Base-by-base conservation (phyloP, 2,329 filamentous ascomycete species). In the Apiospora phragmitis region DNA sequence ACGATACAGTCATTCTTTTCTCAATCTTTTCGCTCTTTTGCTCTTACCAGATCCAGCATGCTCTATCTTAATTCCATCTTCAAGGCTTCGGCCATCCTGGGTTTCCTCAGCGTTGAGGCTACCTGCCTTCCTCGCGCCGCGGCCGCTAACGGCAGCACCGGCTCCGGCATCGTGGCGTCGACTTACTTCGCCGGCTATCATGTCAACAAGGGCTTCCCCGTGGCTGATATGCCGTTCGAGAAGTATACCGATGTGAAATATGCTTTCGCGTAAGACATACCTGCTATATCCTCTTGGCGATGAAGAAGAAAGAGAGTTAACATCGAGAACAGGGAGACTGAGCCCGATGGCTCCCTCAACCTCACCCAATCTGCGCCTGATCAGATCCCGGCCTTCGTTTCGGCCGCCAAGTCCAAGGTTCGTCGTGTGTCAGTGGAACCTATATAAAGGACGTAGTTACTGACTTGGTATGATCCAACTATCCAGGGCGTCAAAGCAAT, bases 131-230 rank as follows among this genome's bases (percentile, higher is more conserved):
- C 55, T 38, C 55, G 55, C 4, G 65, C 42, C 38, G 21, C 24
- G 38, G 38, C 65, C 1, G n/a, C 12, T 7, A 29, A 29, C n/a
- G 65, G 65, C n/a, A 66, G 38, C 38, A 9, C 43, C 0, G 18
- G 43, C 18, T 45, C 43, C 43, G 5, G 29, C 18, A 9, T 68
- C 21, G 59, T 69, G 18, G 41, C 59, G 4, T 65, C 55, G 41
- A 68, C 67, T 3, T 74, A 73, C 43, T 74, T 74, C n/a, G 72
- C 72, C 45, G 73, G 73, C 26, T 73, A 71, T 67, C 73, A 74
- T 42, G 70, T 70, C 32, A 38, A 69, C 32, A 55, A 66, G 24
- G 69, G 69, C 26, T 72, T 69, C 32, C 47, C 69, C 14, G 73
- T 74, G 24, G 69, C 70, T 4, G 26, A 59, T 14, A 73, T 74